Base-by-base conservation (phyloP, 1,284 basidiomycete genomes). In the Rhodotorula sp. region DNA sequence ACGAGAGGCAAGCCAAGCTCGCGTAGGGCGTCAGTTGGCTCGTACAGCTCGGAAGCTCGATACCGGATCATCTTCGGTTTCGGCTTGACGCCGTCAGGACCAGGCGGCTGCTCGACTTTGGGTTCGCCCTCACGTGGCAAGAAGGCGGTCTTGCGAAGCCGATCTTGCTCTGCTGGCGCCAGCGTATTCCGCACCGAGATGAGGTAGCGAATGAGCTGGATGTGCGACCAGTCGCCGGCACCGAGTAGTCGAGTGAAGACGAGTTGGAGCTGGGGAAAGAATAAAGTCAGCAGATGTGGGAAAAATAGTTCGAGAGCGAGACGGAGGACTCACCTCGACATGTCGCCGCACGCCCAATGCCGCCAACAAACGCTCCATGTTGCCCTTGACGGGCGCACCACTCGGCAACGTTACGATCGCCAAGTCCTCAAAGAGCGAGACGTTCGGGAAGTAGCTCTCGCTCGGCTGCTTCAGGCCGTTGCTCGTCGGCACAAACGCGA, bases 311-410 rank as follows among this genome's bases (percentile, higher is more conserved):
- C 69, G 88, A 86, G 77, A 94, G 94, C 3, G n/a, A 94, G 77
- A 94, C 94, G 1, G n/a, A 94, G 84, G 7, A 94, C 94, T 91
- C 2, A 95, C 83, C 67, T 95, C 91, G 18, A 98, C 93, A 75
- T 97, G 94, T 76, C 89, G 90, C 30, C 93, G 86, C 16, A 98
- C 92, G 15, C 92, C 94, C 0, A 98, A 82, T 0, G 85, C 86
- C 34, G 87, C 83, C 8, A 99, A 81, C 31, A 97, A 80, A 75
- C 87, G 89, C 76, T 95, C 92, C 72, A 94, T 78, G 22, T 84
- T 82, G 2, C 89, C 90, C 77, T 90, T 94, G 71, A 95, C 84
- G 0, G 80, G 72, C 0, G 81, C 76, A 2, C 86, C 87, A 18
- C 88, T 90, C 0, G 92, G 87, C 58, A 98, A 82, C 2, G 84